phyloP scores from a whole-genome alignment of 1,139 yeast genomes.

The Candida mesenterica region DNA sequence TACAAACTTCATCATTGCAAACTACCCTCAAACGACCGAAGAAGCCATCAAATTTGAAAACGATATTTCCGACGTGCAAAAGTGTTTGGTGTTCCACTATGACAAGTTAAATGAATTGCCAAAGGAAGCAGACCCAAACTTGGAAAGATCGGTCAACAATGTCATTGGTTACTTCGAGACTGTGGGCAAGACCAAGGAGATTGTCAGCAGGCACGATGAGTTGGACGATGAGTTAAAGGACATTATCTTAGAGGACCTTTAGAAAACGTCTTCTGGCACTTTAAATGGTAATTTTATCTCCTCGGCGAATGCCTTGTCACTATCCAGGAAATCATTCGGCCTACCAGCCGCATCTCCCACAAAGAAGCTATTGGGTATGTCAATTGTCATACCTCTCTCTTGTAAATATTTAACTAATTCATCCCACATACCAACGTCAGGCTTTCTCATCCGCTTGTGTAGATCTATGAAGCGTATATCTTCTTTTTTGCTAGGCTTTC shows the following conservation, averaged over 20 bases:
- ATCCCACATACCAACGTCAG: constrained; percentile 70
- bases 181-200: constrained; percentile 44
- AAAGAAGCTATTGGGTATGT: constrained; percentile 50
- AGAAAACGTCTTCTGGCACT: constrained; percentile 63
- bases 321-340: constrained; percentile 68
- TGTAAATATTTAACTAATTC: constrained; percentile 42
- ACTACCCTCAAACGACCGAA: constrained; percentile 57
- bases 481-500: constrained; percentile 37
- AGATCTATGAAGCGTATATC: constrained; percentile 25
- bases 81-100: constrained; percentile 35
- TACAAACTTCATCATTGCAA: constrained; percentile 45
- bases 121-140: constrained; percentile 26
- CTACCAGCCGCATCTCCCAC: constrained; percentile 99
- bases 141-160: constrained; percentile 29
- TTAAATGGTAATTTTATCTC: constrained; percentile 51
- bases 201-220: constrained; percentile 21
- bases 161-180: constrained; percentile 60
- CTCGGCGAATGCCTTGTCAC: constrained; percentile 69
- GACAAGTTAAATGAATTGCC: constrained; percentile 29
- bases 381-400: constrained; percentile 23
- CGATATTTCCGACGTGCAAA: constrained; percentile 47
- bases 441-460: constrained; percentile 63
- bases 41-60: constrained; percentile 66
- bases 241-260: constrained; percentile 12
- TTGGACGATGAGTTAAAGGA: constrained; percentile 26